Percentiles rank a stretch among this genome's conserved stretches.
Evolutionary conservation across 352 stramenopile genomes (phyloP).

Genomic region (Globisporangium spiculum): DNA sequence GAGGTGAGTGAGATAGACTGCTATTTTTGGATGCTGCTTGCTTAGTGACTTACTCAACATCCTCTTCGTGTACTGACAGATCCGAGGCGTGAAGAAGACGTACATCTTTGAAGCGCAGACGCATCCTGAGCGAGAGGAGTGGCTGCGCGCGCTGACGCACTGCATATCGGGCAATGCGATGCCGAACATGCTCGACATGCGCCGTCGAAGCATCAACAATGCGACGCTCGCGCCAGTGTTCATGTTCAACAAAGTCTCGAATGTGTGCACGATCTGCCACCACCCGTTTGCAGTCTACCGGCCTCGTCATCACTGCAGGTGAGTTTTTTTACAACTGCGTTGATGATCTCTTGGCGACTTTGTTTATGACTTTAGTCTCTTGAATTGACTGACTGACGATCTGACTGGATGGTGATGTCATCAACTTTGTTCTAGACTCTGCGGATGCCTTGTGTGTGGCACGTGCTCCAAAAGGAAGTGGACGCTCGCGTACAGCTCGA

Average conservation of each 20-base stretch:
- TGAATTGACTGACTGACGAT: not conserved
- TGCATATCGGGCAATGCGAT: slow-evolving; percentile 61
- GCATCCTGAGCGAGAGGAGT: slow-evolving; percentile 67
- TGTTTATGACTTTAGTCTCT: slow-evolving; percentile 1
- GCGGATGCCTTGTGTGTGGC: slow-evolving; percentile 77
- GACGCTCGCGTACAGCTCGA: slow-evolving; percentile 71
- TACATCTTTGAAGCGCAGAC: slow-evolving; percentile 72
- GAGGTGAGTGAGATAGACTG: slow-evolving; percentile 16
- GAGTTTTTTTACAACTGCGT: slow-evolving; percentile 14
- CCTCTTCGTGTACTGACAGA: slow-evolving; percentile 20
- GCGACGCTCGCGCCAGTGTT: slow-evolving; percentile 80
- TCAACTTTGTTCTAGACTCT: slow-evolving; percentile 41
- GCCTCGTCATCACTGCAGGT: slow-evolving; percentile 81
- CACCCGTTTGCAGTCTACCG: slow-evolving; percentile 84
- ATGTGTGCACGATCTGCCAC: slow-evolving; percentile 81
- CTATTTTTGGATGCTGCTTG: not conserved
- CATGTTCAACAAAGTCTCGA: slow-evolving; percentile 86
- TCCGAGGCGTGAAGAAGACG: slow-evolving; percentile 31
- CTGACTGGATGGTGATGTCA: not conserved
- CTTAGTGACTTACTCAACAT: slow-evolving; percentile 13
- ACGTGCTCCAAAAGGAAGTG: slow-evolving; percentile 79
- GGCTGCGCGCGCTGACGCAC: slow-evolving; percentile 73
- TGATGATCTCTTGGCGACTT: not conserved
- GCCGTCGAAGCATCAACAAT: slow-evolving; percentile 66
- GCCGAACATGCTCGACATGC: slow-evolving; percentile 44